Conservation (phyloP, 768 basidiomycete species). For the Kwoniella dendrophila region DNA sequence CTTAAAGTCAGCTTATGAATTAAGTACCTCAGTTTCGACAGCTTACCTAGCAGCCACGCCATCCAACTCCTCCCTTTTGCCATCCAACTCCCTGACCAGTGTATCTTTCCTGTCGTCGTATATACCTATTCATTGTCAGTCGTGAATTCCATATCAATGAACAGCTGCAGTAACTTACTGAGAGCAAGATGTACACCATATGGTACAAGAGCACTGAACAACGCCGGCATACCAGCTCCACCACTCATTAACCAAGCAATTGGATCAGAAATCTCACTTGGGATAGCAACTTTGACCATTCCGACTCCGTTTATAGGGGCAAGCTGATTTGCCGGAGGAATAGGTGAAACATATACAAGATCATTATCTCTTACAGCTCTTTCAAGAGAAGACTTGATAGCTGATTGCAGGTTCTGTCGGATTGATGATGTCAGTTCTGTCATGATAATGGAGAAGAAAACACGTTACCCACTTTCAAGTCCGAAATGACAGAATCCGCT, state of each 20-base stretch:
- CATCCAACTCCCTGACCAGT: constrained; percentile 67
- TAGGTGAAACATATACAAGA: constrained; percentile 86
- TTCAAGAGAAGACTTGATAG: constrained; percentile 66
- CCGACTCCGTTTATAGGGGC: constrained; percentile 66
- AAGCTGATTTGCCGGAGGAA: constrained; percentile 73
- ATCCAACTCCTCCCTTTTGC: constrained; percentile 67
- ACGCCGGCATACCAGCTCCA: constrained; percentile 60
- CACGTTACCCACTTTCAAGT: constrained; percentile 67
- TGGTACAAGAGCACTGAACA: constrained; percentile 75
- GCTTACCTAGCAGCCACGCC: constrained; percentile 66
- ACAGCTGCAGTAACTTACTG: constrained; percentile 61
- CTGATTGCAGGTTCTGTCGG: constrained; percentile 72
- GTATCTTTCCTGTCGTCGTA: constrained; percentile 79
- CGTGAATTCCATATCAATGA: neutral
- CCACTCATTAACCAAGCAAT: constrained; percentile 55
- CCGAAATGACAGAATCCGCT: constrained; percentile 68
- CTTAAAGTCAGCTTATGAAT: neutral
- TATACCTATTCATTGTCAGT: constrained; percentile 58
- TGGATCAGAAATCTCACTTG: constrained; percentile 56
- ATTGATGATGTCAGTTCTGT: constrained; percentile 4
- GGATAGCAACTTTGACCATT: constrained; percentile 67
- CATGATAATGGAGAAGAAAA: neutral
- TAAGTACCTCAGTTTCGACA: neutral
- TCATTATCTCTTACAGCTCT: constrained; percentile 90
- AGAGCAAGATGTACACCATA: constrained; percentile 90